Conservation (phyloP, 805 yeast species). For the Cyberlindnera sargentensis region DNA sequence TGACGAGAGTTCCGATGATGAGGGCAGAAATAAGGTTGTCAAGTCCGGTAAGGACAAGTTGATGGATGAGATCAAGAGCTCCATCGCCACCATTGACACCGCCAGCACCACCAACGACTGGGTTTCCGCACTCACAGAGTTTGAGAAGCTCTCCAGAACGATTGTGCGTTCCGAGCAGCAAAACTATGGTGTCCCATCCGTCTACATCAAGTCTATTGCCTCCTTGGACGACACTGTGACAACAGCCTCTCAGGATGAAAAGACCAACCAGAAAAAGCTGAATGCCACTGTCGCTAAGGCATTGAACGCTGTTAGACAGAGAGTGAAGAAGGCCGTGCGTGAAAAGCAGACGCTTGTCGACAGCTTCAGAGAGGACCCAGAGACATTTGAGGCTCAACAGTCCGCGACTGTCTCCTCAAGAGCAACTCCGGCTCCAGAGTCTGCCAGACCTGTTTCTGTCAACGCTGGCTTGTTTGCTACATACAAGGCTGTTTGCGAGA, state of each 20-base stretch:
- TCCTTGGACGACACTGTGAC: conserved; percentile 63
- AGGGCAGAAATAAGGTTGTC: conserved; percentile 71
- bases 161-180: conserved; percentile 70
- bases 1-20: conserved; percentile 52
- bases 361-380: conserved; percentile 62
- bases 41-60: conserved; percentile 91
- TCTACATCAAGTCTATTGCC: conserved; percentile 60
- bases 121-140: conserved; percentile 65
- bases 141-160: conserved; percentile 68
- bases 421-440: conserved; percentile 23
- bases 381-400: conserved; percentile 55
- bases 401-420: conserved; percentile 12
- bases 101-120: conserved; percentile 71
- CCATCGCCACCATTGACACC: conserved; percentile 60
- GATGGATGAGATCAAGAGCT: conserved; percentile 72
- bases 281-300: conserved; percentile 82
- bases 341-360: conserved; percentile 58
- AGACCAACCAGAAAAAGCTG: conserved; percentile 43
- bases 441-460: conserved; percentile 20
- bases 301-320: conserved; percentile 79
- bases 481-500: conserved; percentile 68
- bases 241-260: conserved; percentile 41
- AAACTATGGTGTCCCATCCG: conserved; percentile 63
- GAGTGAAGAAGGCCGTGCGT: conserved; percentile 72
- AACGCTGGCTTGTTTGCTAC: conserved; percentile 52